A percentile compares a stretch with the other conserved stretches of the same genome.
phyloP scores from a whole-genome alignment of 2,329 filamentous ascomycete species.

The Magnaporthiopsis rhizophila region DNA sequence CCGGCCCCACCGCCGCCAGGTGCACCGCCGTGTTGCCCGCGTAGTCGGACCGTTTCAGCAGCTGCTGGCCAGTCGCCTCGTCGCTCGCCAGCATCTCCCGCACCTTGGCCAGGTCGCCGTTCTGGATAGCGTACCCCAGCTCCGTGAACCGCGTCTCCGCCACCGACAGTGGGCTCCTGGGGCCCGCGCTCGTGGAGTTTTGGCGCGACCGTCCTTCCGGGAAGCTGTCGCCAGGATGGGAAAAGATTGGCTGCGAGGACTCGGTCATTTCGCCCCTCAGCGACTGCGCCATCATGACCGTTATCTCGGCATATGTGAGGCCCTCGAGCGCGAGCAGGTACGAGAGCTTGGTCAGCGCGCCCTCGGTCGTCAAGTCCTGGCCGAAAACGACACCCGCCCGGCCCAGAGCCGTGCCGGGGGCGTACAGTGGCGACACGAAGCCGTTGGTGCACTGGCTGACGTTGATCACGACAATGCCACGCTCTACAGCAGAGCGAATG shows the following conservation, averaged over 20 bases:
- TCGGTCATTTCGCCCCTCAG: conserved; percentile 83
- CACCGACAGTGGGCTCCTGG: conserved; percentile 33
- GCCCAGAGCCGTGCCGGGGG: conserved; percentile 68
- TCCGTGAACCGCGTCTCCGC: conserved; percentile 61
- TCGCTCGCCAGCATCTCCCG: conserved; percentile 60
- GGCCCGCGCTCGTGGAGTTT: conserved; percentile 47
- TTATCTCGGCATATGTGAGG: conserved; percentile 57
- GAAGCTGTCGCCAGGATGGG: conserved; percentile 56
- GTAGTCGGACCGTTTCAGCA: conserved; percentile 72
- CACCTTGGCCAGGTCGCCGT: conserved; percentile 59
- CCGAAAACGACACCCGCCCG: conserved; percentile 83
- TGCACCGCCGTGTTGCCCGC: conserved; percentile 67
- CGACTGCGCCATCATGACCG: conserved; percentile 62
- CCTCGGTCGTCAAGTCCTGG: conserved; percentile 82
- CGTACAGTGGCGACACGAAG: conserved; percentile 71
- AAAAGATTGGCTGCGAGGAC: conserved; percentile 62
- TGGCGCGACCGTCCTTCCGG: conserved; percentile 31
- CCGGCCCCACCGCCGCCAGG: conserved; percentile 47
- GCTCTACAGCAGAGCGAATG: conserved; percentile 66
- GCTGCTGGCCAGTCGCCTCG: conserved; percentile 40
- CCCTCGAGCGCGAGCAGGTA: conserved; percentile 68
- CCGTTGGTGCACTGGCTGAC: conserved; percentile 81
- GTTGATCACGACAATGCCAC: conserved; percentile 81
- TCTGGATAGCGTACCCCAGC: conserved; percentile 71
- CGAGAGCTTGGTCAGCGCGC: conserved; percentile 82